Evolutionary conservation across 2,329 filamentous ascomycete genomes (phyloP).

Genomic region (Pyrenophora seminiperda): DNA sequence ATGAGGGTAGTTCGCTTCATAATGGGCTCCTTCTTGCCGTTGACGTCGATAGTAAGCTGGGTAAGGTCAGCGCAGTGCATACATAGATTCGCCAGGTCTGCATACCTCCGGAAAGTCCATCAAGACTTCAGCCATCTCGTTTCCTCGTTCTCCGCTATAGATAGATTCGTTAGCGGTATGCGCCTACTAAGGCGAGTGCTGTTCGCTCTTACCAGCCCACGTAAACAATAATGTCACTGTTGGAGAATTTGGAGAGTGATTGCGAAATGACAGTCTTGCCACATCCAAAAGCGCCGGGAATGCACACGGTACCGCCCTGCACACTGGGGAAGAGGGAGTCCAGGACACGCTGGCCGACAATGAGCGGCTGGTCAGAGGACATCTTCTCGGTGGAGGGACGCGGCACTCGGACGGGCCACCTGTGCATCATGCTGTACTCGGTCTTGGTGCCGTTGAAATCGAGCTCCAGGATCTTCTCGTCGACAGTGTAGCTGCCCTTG

Average conservation of each 20-base stretch:
- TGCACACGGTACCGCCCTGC: slow-evolving; percentile 95
- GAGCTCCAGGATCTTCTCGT: slow-evolving; percentile 90
- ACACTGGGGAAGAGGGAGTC: slow-evolving; percentile 96
- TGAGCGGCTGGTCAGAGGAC: slow-evolving; percentile 84
- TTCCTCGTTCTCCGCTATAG: slow-evolving; percentile 80
- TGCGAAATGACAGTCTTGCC: slow-evolving; percentile 99
- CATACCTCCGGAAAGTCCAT: slow-evolving; percentile 94
- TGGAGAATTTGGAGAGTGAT: slow-evolving; percentile 99
- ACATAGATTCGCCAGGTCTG: background rate
- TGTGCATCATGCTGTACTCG: slow-evolving; percentile 97
- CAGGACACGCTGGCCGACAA: slow-evolving; percentile 95
- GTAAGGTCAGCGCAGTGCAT: slow-evolving; percentile 3
- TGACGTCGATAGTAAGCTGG: slow-evolving; percentile 85
- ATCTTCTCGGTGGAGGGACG: slow-evolving; percentile 91
- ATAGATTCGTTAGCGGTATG: slow-evolving; percentile 66
- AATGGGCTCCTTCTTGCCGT: slow-evolving; percentile 95
- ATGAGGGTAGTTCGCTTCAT: slow-evolving; percentile 99
- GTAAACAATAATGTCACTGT: slow-evolving; percentile 98
- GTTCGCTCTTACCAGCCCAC: slow-evolving; percentile 64
- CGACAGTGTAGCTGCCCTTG: slow-evolving; percentile 92
- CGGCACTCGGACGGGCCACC: slow-evolving; percentile 96
- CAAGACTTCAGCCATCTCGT: slow-evolving; percentile 99
- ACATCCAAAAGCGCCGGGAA: slow-evolving; percentile 96
- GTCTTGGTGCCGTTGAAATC: slow-evolving; percentile 97
- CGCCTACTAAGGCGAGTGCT: too few species aligned